Evolutionary conservation across 1,284 basidiomycete species (phyloP), one percentile per base, ranked within the genome.

Genomic region (Amylostereum areolatum): DNA sequence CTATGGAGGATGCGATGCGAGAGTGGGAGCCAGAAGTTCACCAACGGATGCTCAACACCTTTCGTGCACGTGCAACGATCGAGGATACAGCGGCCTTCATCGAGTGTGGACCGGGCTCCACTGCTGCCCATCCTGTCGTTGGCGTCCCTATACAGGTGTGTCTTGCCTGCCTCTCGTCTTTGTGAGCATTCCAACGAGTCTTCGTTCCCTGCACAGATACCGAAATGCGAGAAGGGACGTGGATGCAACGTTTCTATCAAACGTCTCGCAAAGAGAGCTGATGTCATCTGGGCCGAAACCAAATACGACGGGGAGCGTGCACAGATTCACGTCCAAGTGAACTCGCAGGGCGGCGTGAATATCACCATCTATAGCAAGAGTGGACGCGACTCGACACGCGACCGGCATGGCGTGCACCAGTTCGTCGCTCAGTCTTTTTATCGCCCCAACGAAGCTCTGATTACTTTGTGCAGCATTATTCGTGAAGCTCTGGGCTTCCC

Each of bases 261-360:
- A 25, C 1, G 10, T 32, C 75, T 89, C 40, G 56, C 27, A 12
- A 39, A 59, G 9, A 52, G 63, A 1, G 68, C 74, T 1, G 62
- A 71, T 4, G 66, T 61, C 43, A 69, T 92, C 2, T 93, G 85
- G 80, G 89, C 84, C 1, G 92, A 96, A 67, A 90, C 82, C 1
- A 95, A 96, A 65, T 92, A 93, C 62, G 92, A 95, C 54, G 92
- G 92, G 5, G 92, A 94, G 63, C 75, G 91, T 60, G 88, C 81
- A 51, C 92, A 96, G 61, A 90, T 94, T 29, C 92, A 96, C 59
- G 76, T 92, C 27, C 70, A 83, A 55, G 59, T 83, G 3, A 54
- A 61, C 4, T 58, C 60, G 3, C 63, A 68, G 4, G 62, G 64
- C 0, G 53, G 58, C 3, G 66, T 77, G 2, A 67, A 67, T 8